Conservation (phyloP, 73 alveolate genomes). For the Tetrahymena borealis region DNA sequence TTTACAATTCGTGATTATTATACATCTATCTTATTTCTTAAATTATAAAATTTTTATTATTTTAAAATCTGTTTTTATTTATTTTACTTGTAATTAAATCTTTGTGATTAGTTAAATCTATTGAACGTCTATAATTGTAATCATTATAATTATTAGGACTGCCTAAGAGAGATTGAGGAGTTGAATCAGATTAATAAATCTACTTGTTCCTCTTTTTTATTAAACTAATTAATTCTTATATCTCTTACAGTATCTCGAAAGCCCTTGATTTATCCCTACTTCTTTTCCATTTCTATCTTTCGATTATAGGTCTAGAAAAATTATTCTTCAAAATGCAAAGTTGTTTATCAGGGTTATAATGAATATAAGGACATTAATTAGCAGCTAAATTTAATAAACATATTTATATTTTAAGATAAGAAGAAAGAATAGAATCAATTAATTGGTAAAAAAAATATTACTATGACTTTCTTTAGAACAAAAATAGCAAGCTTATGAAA, state of each 20-base stretch:
- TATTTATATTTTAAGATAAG: background rate
- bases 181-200: background rate
- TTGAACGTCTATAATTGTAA: no score
- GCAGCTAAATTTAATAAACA: background rate
- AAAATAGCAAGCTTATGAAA: background rate
- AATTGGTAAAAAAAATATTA: background rate
- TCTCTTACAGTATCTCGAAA: background rate
- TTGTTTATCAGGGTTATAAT: background rate
- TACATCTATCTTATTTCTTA: no score
- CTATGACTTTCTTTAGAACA: background rate
- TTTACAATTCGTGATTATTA: no score
- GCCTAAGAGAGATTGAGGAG: background rate
- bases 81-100: no score
- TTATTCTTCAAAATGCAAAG: background rate
- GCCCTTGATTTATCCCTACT: background rate
- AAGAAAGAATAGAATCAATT: no score
- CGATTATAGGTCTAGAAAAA: background rate
- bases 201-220: background rate
- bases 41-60: no score
- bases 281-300: background rate
- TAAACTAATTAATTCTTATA: background rate
- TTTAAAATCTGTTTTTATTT: no score
- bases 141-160: no score
- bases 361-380: background rate
- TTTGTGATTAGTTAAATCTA: no score